Conservation (phyloP, 495 filamentous ascomycete genomes). For the Amniculicola lignicola region DNA sequence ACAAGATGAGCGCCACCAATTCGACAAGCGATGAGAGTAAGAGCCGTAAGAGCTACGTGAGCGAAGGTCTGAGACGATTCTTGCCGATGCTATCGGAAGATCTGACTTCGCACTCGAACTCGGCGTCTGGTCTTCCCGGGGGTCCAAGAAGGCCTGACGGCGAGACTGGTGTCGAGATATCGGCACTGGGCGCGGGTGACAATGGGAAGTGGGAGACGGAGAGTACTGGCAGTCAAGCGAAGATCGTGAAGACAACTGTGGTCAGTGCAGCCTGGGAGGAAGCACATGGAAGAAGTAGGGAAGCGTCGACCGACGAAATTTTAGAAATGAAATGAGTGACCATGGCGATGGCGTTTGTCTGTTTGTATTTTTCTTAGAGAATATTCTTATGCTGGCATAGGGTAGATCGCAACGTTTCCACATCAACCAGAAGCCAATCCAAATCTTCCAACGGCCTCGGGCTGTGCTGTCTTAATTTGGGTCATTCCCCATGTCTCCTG, state of each 20-base stretch:
- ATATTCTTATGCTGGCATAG: no score
- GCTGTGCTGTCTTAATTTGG: no score
- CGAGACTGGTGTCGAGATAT: slow-evolving; percentile 19
- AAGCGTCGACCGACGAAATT: neutral
- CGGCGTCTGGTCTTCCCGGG: slow-evolving; percentile 20
- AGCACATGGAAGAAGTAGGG: slow-evolving; percentile 1
- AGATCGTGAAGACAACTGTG: slow-evolving; percentile 27
- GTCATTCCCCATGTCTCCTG: no score
- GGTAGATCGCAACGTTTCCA: no score
- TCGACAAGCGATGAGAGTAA: neutral
- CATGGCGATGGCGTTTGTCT: no score
- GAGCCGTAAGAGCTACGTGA: neutral
- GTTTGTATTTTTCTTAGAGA: no score
- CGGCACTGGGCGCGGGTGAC: neutral
- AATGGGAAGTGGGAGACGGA: slow-evolving; percentile 19
- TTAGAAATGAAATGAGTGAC: neutral
- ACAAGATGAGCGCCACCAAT: slow-evolving; percentile 6
- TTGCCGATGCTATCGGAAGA: slow-evolving; percentile 5
- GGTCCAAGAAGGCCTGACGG: slow-evolving; percentile 18
- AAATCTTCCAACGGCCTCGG: no score
- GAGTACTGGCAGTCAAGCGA: slow-evolving; percentile 23
- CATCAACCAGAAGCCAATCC: no score
- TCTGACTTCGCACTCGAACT: slow-evolving; percentile 13
- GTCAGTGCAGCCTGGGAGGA: slow-evolving; percentile 25
- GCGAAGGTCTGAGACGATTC: slow-evolving; percentile 8